Evolutionary conservation across 2,329 filamentous ascomycete genomes (phyloP), one percentile per base, ranked within the genome.

Genomic region (Parastagonospora nodorum): DNA sequence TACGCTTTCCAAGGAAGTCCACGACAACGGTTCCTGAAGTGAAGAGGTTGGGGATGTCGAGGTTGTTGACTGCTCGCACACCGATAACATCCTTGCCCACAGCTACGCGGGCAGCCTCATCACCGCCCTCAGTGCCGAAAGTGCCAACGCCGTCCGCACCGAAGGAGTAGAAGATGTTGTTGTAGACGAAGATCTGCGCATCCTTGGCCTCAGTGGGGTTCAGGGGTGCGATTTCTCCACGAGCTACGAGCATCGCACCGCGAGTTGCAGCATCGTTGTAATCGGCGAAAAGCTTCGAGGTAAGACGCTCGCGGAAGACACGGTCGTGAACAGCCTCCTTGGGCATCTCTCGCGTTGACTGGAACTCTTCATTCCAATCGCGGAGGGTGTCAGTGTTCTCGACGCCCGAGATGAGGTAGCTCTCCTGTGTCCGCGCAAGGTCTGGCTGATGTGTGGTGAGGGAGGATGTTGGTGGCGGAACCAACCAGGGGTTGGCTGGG

Each of bases 141-240:
- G 94, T 99, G 37, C 94, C 93, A 39, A 97, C 94, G 45, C 94
- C 95, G 73, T 99, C 94, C 38, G 94, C 93, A 56, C 94, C 94
- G 64, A 97, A 97, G 0, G 94, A 97, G 80, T 96, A 99, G 80
- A 99, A 99, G 61, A 99, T 92, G 76, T 99, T 99, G 81, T 97
- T 97, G 80, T 97, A 97, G 19, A 99, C 93, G 68, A 96, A 99
- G 60, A 99, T 99, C 74, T 99, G 94, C 4, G 94, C 94, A 73
- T 99, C 93, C 61, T 83, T 85, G 57, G 83, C 87, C 77, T 99
- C 94, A 0, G 93, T 97, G 6, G 94, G 95, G 77, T 99, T 99
- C 47, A 99, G 78, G 6, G 94, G 91, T 15, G 92, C 87, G 57
- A 99, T 89, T 74, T 99, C 94, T 46, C 94, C 94, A 50, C 90